Base-by-base conservation (phyloP, 495 filamentous ascomycete genomes). In the Podospora sp. region DNA sequence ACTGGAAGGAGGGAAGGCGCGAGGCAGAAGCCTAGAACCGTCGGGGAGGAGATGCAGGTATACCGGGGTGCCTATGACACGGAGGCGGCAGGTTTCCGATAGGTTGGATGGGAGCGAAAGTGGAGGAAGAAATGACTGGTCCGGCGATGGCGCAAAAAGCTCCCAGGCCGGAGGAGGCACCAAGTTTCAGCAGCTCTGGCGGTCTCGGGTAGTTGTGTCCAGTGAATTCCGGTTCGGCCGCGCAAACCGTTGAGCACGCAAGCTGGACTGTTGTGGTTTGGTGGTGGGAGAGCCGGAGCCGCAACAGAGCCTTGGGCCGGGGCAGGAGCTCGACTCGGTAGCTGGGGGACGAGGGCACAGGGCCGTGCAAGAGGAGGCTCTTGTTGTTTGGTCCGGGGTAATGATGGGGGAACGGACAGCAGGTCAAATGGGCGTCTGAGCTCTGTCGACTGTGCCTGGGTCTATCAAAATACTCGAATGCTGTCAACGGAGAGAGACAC, bases 51-150 rank as follows among this genome's bases (percentile, higher is more conserved):
- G 36, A 60, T 65, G 69, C 27, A 12, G 62, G 20, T 12, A 26
- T 56, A 56, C 29, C 5, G n/a, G 65, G 69, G 65, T 69, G 73
- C 71, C 68, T 73, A 57, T 61, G 53, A 55, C 58, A 36, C 35
- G 56, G 56, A 14, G 71, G 69, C 71, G 76, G 78, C 71, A 72
- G 65, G 70, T 70, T 71, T 71, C 76, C 72, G 73, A 69, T 73
- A 76, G 73, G 76, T 73, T 65, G 69, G 67, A 67, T 27, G 66
- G 70, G 60, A 65, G 57, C 66, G 66, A 50, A 67, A 68, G 57
- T 57, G 62, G 57, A 57, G 61, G 62, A 35, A 46, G 9, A 6
- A 46, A 46, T 46, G 40, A 46, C 40, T 46, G 40, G 40, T 18
- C 40, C 40, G 40, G 40, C 40, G 40, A 46, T 46, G 40, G 40